Conservation (phyloP, 2,329 filamentous ascomycete species). For the Phialophora tarda region DNA sequence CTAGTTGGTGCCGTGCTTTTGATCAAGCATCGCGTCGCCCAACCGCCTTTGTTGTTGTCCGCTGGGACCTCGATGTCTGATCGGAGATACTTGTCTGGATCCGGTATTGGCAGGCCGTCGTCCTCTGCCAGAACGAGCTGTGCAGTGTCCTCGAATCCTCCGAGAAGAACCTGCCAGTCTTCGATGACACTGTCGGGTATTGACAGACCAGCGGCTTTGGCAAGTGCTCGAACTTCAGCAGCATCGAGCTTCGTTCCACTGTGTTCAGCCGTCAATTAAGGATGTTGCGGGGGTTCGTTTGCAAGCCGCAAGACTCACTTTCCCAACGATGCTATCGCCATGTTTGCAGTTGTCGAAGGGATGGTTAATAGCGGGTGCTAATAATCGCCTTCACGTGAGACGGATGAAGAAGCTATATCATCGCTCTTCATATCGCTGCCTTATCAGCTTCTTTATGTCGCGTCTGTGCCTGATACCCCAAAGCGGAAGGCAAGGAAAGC, state of each 20-base stretch:
- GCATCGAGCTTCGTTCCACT: slow-evolving; percentile 9
- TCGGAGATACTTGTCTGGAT: slow-evolving; percentile 7
- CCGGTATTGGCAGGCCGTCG: slow-evolving; percentile 6
- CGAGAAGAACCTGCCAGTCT: slow-evolving; percentile 15
- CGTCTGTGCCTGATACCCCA: background rate
- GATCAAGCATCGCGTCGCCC: slow-evolving; percentile 14
- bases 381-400: background rate
- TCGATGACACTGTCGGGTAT: slow-evolving; percentile 8
- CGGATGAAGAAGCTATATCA: background rate
- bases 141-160: slow-evolving; percentile 9
- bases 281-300: background rate
- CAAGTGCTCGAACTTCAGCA: slow-evolving; percentile 7
- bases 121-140: slow-evolving; percentile 13
- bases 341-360: background rate
- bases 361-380: background rate
- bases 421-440: background rate
- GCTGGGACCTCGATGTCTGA: slow-evolving; percentile 10
- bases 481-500: background rate
- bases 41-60: slow-evolving; percentile 16
- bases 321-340: background rate
- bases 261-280: background rate
- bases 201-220: slow-evolving; percentile 5
- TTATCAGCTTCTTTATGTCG: background rate
- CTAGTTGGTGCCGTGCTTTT: slow-evolving; percentile 4
- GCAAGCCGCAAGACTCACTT: background rate